These are phyloP conservation scores for Calocybe gambosa DNA, from an alignment of 1,284 basidiomycete species.

Conservation along the genomic window DNA sequence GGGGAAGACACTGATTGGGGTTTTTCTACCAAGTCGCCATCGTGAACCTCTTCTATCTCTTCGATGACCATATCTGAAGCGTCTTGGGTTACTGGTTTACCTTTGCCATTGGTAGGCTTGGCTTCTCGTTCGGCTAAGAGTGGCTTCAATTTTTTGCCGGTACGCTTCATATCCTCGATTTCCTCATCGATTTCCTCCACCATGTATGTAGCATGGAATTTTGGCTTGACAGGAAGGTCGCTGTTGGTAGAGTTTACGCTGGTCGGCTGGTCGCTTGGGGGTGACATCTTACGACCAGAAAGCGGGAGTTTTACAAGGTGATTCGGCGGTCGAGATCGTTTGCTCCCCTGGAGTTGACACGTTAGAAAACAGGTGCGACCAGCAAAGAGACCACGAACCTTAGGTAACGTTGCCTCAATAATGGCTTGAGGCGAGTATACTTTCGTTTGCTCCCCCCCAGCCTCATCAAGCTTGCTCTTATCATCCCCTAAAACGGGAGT, in stretches of 20 bases:
- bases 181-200: conserved; percentile 32
- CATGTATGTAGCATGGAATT: conserved; percentile 14
- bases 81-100: conserved; percentile 2
- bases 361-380: background rate
- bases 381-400: conserved; percentile 34
- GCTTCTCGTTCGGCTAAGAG: conserved; percentile 19
- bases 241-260: conserved; percentile 5
- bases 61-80: conserved; percentile 23
- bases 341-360: conserved; percentile 47
- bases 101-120: conserved; percentile 6
- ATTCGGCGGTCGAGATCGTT: conserved; percentile 59
- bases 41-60: conserved; percentile 25
- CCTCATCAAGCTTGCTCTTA: conserved; percentile 21
- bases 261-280: conserved; percentile 5
- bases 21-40: conserved; percentile 17
- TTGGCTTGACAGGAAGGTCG: background rate
- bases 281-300: conserved; percentile 1
- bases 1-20: conserved; percentile 16
- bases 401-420: conserved; percentile 67
- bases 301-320: conserved; percentile 23
- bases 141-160: conserved; percentile 27
- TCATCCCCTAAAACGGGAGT: conserved; percentile 24
- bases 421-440: conserved; percentile 51
- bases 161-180: conserved; percentile 19
- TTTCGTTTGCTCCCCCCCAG: conserved; percentile 29